Conservation (phyloP, 176 grass and related monocot species). For the Raddia distichophylla region DNA sequence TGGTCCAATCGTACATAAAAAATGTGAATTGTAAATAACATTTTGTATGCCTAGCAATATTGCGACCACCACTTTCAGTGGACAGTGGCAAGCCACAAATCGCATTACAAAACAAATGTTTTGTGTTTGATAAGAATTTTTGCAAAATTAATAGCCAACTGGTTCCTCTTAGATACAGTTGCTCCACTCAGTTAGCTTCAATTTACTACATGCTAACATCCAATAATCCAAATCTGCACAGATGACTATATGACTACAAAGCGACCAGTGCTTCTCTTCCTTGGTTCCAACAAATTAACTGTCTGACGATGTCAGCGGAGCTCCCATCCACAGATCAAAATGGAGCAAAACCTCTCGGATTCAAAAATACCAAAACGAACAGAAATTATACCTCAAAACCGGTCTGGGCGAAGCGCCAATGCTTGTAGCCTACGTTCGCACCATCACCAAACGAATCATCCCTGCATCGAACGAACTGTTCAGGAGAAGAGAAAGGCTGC, state of each 20-base stretch:
- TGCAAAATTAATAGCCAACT: not conserved
- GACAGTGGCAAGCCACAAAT: not conserved
- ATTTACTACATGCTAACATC: too few relatives aligned
- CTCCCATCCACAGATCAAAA: not conserved
- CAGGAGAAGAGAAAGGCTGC: not conserved
- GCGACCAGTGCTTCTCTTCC: not conserved
- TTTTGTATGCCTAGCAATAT: not conserved
- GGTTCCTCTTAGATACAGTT: not conserved
- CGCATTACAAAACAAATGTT: not conserved
- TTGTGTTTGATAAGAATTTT: not conserved
- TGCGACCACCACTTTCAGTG: not conserved
- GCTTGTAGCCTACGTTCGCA: conserved; percentile 10
- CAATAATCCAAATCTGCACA: too few relatives aligned
- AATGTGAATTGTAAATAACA: conserved; percentile 13
- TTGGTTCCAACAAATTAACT: not conserved
- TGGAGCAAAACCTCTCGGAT: not conserved
- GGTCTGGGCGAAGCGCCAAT: conserved; percentile 30
- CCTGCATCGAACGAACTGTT: conserved; percentile 51
- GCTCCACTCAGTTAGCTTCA: not conserved
- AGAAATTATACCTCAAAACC: conserved; percentile 7
- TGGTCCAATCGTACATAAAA: too few relatives aligned
- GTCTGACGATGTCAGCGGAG: not conserved
- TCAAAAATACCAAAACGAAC: not conserved
- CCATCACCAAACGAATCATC: conserved; percentile 52
- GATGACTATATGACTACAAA: conserved; percentile 20